Evolutionary conservation across 768 basidiomycete species (phyloP), one percentile per base, ranked within the genome.

Genomic region (Tricholoma hemisulphureum): DNA sequence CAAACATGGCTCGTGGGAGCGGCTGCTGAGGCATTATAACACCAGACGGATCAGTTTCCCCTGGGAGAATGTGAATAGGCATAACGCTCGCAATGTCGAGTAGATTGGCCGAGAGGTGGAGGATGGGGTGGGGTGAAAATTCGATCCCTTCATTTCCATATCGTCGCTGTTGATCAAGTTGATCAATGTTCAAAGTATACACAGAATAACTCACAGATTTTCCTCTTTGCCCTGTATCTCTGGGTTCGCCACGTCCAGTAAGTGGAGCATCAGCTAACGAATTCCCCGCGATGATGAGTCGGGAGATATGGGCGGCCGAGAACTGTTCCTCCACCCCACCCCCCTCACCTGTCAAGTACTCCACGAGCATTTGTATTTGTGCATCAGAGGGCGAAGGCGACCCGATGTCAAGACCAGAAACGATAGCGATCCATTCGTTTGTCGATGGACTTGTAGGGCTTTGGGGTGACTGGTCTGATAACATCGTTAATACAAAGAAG

Each of bases 11-110:
- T 29, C 87, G 84, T 49, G 97, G 97, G 63, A 98, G 82, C 0
- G 93, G 82, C 66, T 97, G 97, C 69, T 99, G 97, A 3, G 97
- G 97, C 62, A 99, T 76, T 35, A 95, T 93, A 0, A 83, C 81
- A 0, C 92, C 93, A 13, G 93, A 83, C 2, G 96, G 97, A 71
- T 99, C 97, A 32, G 81, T 79, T 53, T 86, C 84, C 7, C 97
- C 97, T 2, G 95, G 93, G 39, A 98, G 78, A 26, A 99, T 76
- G 66, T 95, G 93, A 31, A 98, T 80, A 1, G 95, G 91, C 62
- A 99, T 77, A 16, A 85, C 80, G 11, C 84, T 82, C 6, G 86
- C 83, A 49, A 98, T 80, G 63, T 97, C 93, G 32, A 81, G 73
- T 39, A 98, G 77, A 61, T 89, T 79, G 1, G 81, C 76, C 11